These are phyloP conservation scores for Bipolaris sorokiniana DNA, from an alignment of 2,329 filamentous ascomycete species.

Conservation along the genomic window DNA sequence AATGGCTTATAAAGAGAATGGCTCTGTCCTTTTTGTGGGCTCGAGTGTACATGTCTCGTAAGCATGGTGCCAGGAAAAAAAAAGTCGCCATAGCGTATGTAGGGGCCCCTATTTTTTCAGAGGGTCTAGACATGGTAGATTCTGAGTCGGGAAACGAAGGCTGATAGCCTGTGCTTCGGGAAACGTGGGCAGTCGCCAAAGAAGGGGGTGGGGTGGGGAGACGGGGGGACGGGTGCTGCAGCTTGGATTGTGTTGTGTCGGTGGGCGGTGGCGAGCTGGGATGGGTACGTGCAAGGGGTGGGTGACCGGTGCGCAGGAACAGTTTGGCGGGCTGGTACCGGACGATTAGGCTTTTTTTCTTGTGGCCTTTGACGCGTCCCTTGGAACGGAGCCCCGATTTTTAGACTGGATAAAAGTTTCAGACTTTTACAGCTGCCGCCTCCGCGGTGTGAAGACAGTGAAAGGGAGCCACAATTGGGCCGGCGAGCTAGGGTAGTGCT, in stretches of 20 bases:
- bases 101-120: conserved; percentile 19
- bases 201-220: conserved; percentile 3
- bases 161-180: conserved; percentile 19
- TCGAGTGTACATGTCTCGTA: conserved; percentile 6
- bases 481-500: conserved; percentile 7
- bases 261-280: conserved; percentile 15
- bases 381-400: conserved; percentile 9
- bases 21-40: conserved; percentile 19
- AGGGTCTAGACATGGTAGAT: conserved; percentile 20
- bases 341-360: conserved; percentile 8
- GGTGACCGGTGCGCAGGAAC: conserved; percentile 11
- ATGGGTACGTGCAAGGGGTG: conserved; percentile 6
- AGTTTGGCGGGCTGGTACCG: conserved; percentile 5
- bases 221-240: conserved; percentile 7
- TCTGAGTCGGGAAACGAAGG: conserved; percentile 17
- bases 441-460: conserved; percentile 3
- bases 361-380: conserved; percentile 12
- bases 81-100: conserved; percentile 11
- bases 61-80: conserved; percentile 14
- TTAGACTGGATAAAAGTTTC: conserved; percentile 19
- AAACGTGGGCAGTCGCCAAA: conserved; percentile 17
- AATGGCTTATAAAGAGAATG: conserved; percentile 10
- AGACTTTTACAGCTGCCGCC: conserved; percentile 14
- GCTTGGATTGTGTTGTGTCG: conserved; percentile 18
- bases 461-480: conserved; percentile 10